phyloP scores from a whole-genome alignment of 2,329 filamentous ascomycete genomes.

The Neobulgaria alba region DNA sequence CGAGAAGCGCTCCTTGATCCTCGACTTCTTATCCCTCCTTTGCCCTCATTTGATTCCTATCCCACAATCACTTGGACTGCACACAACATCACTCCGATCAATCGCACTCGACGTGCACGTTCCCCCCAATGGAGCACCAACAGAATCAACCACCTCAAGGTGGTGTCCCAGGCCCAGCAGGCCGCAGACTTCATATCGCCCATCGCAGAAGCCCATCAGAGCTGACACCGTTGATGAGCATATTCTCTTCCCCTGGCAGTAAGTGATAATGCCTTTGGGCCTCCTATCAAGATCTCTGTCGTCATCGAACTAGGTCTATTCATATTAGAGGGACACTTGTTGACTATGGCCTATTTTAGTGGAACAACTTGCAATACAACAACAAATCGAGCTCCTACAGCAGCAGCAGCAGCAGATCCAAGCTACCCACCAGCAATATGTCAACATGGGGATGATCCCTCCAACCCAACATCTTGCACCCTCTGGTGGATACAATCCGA shows the following conservation, averaged over 20 bases:
- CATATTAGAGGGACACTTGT: constrained; percentile 4
- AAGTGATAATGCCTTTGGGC: constrained; percentile 33
- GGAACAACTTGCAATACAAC: constrained; percentile 95
- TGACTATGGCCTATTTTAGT: constrained; percentile 42
- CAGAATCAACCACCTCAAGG: constrained; percentile 49
- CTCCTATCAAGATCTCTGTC: constrained; percentile 8
- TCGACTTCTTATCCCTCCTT: constrained; percentile 26
- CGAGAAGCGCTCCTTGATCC: constrained; percentile 27
- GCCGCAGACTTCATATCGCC: constrained; percentile 91
- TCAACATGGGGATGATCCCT: constrained; percentile 92
- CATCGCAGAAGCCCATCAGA: constrained; percentile 96
- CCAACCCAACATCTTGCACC: constrained; percentile 72
- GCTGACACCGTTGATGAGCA: constrained; percentile 95
- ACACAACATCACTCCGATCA: constrained; percentile 14
- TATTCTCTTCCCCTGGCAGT: constrained; percentile 56
- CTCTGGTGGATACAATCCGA: constrained; percentile 63
- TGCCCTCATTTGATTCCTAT: constrained; percentile 21
- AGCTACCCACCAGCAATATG: constrained; percentile 92
- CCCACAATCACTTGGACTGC: constrained; percentile 24
- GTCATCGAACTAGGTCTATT: constrained; percentile 17
- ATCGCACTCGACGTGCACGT: constrained; percentile 41
- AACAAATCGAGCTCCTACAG: constrained; percentile 95
- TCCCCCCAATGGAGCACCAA: constrained; percentile 36
- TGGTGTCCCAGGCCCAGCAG: constrained; percentile 63
- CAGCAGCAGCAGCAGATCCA: constrained; percentile 98